A percentile compares a stretch with the other conserved stretches of the same genome.
Evolutionary conservation across 1,284 basidiomycete species (phyloP).

Genomic region (Leccinum ponderosum): DNA sequence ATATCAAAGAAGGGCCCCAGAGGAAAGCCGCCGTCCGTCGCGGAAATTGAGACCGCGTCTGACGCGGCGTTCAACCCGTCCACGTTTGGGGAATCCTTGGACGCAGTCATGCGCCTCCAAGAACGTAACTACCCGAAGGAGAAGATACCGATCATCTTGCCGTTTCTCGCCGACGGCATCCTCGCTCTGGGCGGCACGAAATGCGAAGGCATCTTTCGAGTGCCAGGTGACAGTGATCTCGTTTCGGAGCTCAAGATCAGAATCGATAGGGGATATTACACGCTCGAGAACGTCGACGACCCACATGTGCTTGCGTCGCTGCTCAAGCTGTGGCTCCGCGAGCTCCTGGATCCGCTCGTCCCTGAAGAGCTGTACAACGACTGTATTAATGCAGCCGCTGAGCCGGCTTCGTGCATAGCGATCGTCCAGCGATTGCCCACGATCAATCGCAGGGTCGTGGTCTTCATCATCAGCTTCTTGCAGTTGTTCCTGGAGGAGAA

Average conservation of each 20-base stretch:
- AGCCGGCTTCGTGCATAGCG: slow-evolving; percentile 67
- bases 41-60: slow-evolving; percentile 88
- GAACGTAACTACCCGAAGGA: slow-evolving; percentile 80
- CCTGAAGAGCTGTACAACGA: slow-evolving; percentile 88
- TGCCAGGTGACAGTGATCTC: slow-evolving; percentile 84
- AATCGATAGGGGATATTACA: slow-evolving; percentile 90
- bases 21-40: slow-evolving; percentile 74
- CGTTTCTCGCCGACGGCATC: slow-evolving; percentile 89
- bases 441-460: slow-evolving; percentile 79
- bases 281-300: slow-evolving; percentile 83
- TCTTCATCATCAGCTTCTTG: slow-evolving; percentile 87
- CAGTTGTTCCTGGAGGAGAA: slow-evolving; percentile 83
- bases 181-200: slow-evolving; percentile 83
- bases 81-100: slow-evolving; percentile 87
- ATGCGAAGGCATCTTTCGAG: slow-evolving; percentile 87
- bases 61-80: slow-evolving; percentile 93
- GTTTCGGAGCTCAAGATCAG: slow-evolving; percentile 85
- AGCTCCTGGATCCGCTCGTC: slow-evolving; percentile 85
- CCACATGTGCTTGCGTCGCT: slow-evolving; percentile 86
- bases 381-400: slow-evolving; percentile 69
- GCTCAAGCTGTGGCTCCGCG: slow-evolving; percentile 90
- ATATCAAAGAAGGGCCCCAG: slow-evolving; percentile 81
- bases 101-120: slow-evolving; percentile 81
- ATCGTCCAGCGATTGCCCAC: slow-evolving; percentile 79
- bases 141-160: slow-evolving; percentile 87